Evolutionary conservation across 257 asterid genomes (phyloP), one percentile per base, ranked within the genome.

Genomic region (Solanum paucissectum): DNA sequence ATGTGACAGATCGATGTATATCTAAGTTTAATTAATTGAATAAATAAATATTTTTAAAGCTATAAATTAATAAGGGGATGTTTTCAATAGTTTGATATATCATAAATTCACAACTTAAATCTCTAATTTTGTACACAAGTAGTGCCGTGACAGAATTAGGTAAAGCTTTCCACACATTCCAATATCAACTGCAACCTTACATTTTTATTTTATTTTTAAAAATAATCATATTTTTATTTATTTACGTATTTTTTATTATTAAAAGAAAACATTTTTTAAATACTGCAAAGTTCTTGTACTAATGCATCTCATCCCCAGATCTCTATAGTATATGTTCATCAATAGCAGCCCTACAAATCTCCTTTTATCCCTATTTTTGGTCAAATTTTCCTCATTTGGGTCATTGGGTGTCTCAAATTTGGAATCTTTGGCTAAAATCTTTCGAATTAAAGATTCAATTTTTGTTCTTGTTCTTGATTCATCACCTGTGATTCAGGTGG

Each of bases 121-220:
- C 58, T 46, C 13, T 13, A 55, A 55, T 55, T 55, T 55, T 55
- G 25, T 55, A 55, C 4, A 21, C 64, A 55, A 7, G 64, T 55
- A 55, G 83, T 20, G 9, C 33, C 33, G 21, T 16, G 66, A 46
- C 9, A 77, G 14, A 42, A 42, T n/a, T 77, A 6, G 25, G 84
- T 79, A 27, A 44, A 46, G 46, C 87, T 87, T 92, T 90, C 92
- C 96, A 86, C 93, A 88, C 92, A 90, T 89, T 90, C 92, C 89
- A 85, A 90, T 79, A 83, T 75, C 84, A 87, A 88, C 91, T 66
- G 87, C 92, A 88, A 87, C 96, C 94, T 91, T 89, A 92, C 94
- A 83, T 81, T 90, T 16, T 29, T 29, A 29, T 29, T 29, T 29
- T 29, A 29, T 29, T 89, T 64, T 62, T 37, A 0, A 38, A 55